Evolutionary conservation across 495 filamentous ascomycete genomes (phyloP).

Genomic region (Aspergillus ellipticus): DNA sequence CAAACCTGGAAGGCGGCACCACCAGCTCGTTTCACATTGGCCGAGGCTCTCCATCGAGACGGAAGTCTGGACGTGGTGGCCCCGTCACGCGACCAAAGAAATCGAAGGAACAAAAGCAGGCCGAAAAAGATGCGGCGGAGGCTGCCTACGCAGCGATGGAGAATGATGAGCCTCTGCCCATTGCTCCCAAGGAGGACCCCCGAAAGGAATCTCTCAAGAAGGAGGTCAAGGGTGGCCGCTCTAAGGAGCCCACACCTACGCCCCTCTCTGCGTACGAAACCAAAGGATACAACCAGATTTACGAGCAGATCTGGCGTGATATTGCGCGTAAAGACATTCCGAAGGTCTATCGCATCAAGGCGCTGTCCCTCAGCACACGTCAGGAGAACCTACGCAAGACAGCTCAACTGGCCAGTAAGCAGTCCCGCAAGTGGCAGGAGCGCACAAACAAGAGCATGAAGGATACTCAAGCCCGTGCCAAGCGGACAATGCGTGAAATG

Average conservation of each 20-base stretch:
- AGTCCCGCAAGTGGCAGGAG: conserved; percentile 94
- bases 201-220: conserved; percentile 46
- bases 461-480: conserved; percentile 93
- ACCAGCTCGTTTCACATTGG: conserved; percentile 80
- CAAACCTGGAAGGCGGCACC: conserved; percentile 81
- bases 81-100: conserved; percentile 67
- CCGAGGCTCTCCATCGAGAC: conserved; percentile 59
- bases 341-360: conserved; percentile 83
- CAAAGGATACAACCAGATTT: conserved; percentile 94
- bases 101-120: conserved; percentile 94
- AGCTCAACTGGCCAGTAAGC: conserved; percentile 92
- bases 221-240: conserved; percentile 53
- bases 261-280: conserved; percentile 63
- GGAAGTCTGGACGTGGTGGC: conserved; percentile 62
- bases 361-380: conserved; percentile 75
- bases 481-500: conserved; percentile 99
- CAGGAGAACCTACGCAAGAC: conserved; percentile 95
- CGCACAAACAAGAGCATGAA: conserved; percentile 98
- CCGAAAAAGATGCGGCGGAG: conserved; percentile 89
- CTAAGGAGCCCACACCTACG: conserved; percentile 60
- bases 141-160: conserved; percentile 83
- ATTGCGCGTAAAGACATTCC: conserved; percentile 89
- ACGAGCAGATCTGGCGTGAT: conserved; percentile 97
- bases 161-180: conserved; percentile 67
- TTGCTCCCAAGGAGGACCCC: conserved; percentile 63